Evolutionary conservation across 306 rosid species (phyloP).

Genomic region (Inga laurina): DNA sequence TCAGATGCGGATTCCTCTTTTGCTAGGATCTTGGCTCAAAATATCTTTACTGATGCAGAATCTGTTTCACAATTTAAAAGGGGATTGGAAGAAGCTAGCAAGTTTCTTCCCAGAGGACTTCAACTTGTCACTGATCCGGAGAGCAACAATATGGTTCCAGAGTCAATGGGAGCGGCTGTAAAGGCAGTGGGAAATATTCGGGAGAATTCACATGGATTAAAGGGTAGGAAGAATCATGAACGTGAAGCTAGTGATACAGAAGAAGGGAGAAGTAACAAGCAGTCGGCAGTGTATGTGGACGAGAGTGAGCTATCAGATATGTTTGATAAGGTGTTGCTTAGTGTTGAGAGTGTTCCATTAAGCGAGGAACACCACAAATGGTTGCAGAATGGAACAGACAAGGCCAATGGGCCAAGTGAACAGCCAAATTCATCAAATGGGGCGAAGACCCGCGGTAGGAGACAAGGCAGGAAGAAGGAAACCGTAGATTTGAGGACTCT

Average conservation of each 20-base stretch:
- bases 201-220: constrained; percentile 37
- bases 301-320: constrained; percentile 49
- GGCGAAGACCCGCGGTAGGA: constrained; percentile 40
- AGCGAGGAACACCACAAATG: constrained; percentile 2
- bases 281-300: constrained; percentile 38
- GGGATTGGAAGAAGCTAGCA: constrained; percentile 83
- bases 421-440: constrained; percentile 23
- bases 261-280: constrained; percentile 57
- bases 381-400: constrained; percentile 16
- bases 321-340: constrained; percentile 49
- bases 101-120: constrained; percentile 67
- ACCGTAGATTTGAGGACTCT: constrained; percentile 65
- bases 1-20: constrained; percentile 38
- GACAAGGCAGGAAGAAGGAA: constrained; percentile 48
- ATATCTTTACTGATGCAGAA: constrained; percentile 54
- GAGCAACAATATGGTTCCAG: constrained; percentile 6
- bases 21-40: constrained; percentile 52
- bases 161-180: constrained; percentile 21
- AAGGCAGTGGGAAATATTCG: constrained; percentile 11
- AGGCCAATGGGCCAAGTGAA: background rate
- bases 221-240: constrained; percentile 45
- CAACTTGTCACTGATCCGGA: constrained; percentile 42
- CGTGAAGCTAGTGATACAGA: constrained; percentile 32
- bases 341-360: constrained; percentile 23
- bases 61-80: constrained; percentile 65